Evolutionary conservation across 345 rosid genomes (phyloP), one percentile per base, ranked within the genome.

Genomic region (Salix exigua): DNA sequence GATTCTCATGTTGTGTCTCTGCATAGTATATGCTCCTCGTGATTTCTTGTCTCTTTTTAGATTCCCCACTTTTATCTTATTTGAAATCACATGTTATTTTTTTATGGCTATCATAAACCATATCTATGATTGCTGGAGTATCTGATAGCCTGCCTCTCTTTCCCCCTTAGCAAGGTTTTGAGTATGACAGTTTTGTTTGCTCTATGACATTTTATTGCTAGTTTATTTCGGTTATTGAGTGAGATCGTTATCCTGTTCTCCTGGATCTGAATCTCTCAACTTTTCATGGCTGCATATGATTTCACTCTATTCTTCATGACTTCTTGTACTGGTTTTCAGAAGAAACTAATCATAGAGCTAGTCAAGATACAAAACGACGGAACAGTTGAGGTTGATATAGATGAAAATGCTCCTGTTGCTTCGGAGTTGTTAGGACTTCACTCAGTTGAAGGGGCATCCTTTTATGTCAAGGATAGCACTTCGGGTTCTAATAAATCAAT

Each of bases 301-400:
- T 79, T 70, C 68, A 79, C 44, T 68, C 40, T 17, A 69, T 25
- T 55, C 17, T 40, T 51, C 18, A 51, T 74, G 28, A 44, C 69
- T 42, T 75, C 73, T 73, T 21, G 60, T 61, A 30, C 55, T 74
- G 74, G 19, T 73, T 62, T 77, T 75, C 90, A 96, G 99, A 87
- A 89, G 78, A 91, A 92, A 77, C 89, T 96, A 65, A 89, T 92
- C 80, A 89, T 91, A 71, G 91, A 96, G 84, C 87, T 96, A 66
- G 92, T 96, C 77, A 91, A 85, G 81, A 91, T 92, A 80, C 98
- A 96, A 89, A 92, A 89, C 72, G 96, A 96, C 46, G 99, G 99
- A 76, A 96, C 96, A 0, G 98, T 96, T 71, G 96, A 89, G 85
- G 98, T 96, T 78, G 96, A 94, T 81, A 81, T 96, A 62, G 84